Conservation (phyloP, 805 yeast species). For the Kluyveromyces aestuarii region DNA sequence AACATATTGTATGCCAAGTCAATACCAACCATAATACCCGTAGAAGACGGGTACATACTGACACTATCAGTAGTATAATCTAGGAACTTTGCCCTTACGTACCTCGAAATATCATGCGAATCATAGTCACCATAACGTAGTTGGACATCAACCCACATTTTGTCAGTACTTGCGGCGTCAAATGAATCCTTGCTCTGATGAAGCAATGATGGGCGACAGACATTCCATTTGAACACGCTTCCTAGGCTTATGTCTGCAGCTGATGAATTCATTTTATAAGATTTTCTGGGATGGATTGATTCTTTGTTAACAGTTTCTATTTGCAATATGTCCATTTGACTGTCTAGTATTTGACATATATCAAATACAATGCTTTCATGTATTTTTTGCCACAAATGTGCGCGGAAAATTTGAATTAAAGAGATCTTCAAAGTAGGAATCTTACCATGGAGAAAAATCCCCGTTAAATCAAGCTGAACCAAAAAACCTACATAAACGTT, state of each 20-base stretch:
- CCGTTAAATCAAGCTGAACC: constrained; percentile 93
- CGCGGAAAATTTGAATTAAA: constrained; percentile 89
- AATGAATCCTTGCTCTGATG: constrained; percentile 60
- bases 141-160: constrained; percentile 94
- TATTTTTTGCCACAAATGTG: constrained; percentile 98
- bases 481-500: constrained; percentile 96
- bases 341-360: constrained; percentile 83
- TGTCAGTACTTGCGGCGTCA: constrained; percentile 49
- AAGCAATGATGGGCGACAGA: constrained; percentile 70
- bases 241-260: constrained; percentile 81
- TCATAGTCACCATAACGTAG: constrained; percentile 95
- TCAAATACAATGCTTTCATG: constrained; percentile 94
- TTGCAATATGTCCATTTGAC: constrained; percentile 72
- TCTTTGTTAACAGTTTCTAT: constrained; percentile 83
- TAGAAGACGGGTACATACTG: constrained; percentile 83
- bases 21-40: constrained; percentile 83
- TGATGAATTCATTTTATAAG: constrained; percentile 94
- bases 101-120: constrained; percentile 91
- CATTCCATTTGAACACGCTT: constrained; percentile 74
- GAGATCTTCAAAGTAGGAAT: constrained; percentile 96
- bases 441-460: constrained; percentile 94
- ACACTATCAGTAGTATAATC: constrained; percentile 87
- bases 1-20: constrained; percentile 94
- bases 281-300: constrained; percentile 92
- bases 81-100: constrained; percentile 83